A percentile compares a stretch with the other conserved stretches of the same genome.
Evolutionary conservation across 202 grass and related monocot genomes (phyloP).

Genomic region (Panicum hallii): DNA sequence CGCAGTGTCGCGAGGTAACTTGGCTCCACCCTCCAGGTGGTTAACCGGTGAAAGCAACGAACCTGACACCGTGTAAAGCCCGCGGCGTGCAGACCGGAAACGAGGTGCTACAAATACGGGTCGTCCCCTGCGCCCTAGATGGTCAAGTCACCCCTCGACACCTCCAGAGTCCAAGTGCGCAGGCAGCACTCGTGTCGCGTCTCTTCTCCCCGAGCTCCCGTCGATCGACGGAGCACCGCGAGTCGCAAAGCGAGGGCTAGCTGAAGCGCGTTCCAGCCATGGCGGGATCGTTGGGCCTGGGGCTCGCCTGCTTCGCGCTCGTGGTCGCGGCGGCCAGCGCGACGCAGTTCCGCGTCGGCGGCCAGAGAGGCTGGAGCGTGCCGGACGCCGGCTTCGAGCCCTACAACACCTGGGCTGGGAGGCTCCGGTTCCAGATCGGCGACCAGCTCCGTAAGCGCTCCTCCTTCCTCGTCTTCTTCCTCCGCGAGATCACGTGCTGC

Average conservation of each 20-base stretch:
- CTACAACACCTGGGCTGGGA: slow-evolving; percentile 60
- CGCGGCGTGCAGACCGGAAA: neutral
- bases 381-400: slow-evolving; percentile 42
- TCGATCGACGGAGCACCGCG: neutral
- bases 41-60: slow-evolving; percentile 35
- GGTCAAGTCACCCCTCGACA: neutral
- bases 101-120: slow-evolving; percentile 16
- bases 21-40: neutral
- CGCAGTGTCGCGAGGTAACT: neutral
- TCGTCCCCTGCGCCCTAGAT: neutral
- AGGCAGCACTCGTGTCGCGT: neutral
- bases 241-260: neutral
- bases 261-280: slow-evolving; percentile 28
- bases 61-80: slow-evolving; percentile 52
- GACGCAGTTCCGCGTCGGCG: slow-evolving; percentile 72
- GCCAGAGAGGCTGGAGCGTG: slow-evolving; percentile 61
- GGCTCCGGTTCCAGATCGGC: slow-evolving; percentile 61
- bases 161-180: slow-evolving; percentile 25
- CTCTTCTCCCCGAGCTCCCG: neutral
- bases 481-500: neutral
- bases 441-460: slow-evolving; percentile 72
- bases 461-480: neutral
- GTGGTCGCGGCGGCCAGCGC: slow-evolving; percentile 47
- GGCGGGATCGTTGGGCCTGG: slow-evolving; percentile 17
- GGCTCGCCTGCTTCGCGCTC: slow-evolving; percentile 10